Evolutionary conservation across 2,329 filamentous ascomycete species (phyloP).

Genomic region (Alternaria metachromatica): DNA sequence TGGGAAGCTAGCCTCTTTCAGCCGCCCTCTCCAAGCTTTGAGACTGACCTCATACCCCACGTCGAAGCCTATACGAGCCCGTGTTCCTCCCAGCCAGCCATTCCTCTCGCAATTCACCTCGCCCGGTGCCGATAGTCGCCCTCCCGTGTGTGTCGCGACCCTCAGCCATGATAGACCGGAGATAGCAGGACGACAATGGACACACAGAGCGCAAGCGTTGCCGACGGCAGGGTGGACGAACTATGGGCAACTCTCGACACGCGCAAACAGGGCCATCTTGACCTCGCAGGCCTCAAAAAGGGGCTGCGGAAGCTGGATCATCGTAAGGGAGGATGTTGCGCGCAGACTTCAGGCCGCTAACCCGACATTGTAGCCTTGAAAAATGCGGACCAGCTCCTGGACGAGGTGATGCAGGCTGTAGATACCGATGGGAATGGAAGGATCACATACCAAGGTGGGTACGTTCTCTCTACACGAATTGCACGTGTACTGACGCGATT

Average conservation of each 20-base stretch:
- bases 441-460: slow-evolving; percentile 84
- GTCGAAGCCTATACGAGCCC: slow-evolving; percentile 28
- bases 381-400: slow-evolving; percentile 86
- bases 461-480: neutral
- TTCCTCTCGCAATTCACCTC: slow-evolving; percentile 31
- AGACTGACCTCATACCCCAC: slow-evolving; percentile 42
- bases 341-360: slow-evolving; percentile 21
- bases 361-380: slow-evolving; percentile 69
- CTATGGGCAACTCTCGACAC: slow-evolving; percentile 86
- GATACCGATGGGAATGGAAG: slow-evolving; percentile 87
- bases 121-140: slow-evolving; percentile 24
- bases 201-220: slow-evolving; percentile 76
- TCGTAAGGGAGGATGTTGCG: slow-evolving; percentile 63
- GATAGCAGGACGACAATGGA: slow-evolving; percentile 64
- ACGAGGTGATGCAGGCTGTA: slow-evolving; percentile 79
- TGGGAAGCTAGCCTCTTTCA: slow-evolving; percentile 31
- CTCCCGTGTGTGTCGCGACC: slow-evolving; percentile 29
- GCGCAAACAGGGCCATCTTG: slow-evolving; percentile 76
- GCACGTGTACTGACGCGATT: slow-evolving; percentile 21
- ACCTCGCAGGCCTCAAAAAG: slow-evolving; percentile 82
- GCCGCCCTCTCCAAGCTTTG: slow-evolving; percentile 24
- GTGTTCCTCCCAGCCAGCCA: slow-evolving; percentile 21
- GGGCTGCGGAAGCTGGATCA: slow-evolving; percentile 90
- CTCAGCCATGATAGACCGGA: slow-evolving; percentile 49
- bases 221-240: slow-evolving; percentile 80